Base-by-base conservation (phyloP, 1,284 basidiomycete species). In the Tylopilus orsonianus region DNA sequence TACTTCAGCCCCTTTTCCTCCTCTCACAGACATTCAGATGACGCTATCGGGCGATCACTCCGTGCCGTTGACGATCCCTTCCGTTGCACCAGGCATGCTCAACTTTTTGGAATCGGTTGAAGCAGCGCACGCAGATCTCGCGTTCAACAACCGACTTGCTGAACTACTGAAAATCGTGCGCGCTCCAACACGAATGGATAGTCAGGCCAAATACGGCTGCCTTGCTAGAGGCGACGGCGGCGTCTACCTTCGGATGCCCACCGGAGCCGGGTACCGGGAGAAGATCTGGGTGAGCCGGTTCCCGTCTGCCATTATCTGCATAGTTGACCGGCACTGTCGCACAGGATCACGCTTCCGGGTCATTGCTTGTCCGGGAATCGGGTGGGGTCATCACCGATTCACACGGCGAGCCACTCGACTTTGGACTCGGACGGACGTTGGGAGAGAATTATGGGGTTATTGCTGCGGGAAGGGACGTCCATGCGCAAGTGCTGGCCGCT, bases 151-250 rank as follows among this genome's bases (percentile, higher is more conserved):
- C 35, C 78, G 77, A 9, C 88, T 97, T 37, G 85, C 90, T 0
- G 67, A 79, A 44, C 61, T 88, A 4, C 75, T 97, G 23, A 79
- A 79, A 13, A 81, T 96, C 50, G 81, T 81, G 9, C 73, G 78
- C 26, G 64, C 77, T 16, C 80, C 90, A 35, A 75, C 87, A n/a
- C 78, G 93, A 23, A 97, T 99, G 93, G 97, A 99, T 68, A 93
- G 90, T 66, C 96, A 98, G 70, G 94, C 94, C 8, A 99, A 99
- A 72, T 99, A 99, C 62, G 86, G 88, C 26, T 87, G 86, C 60
- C 81, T 98, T 14, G 84, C 87, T 2, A 75, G 95, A 35, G 93
- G 94, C 0, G 92, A 97, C 53, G 93, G 93, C 1, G 86, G 87
- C 12, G 83, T 87, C 30, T 99, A 99, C 70, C 74, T 99, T 44